Conservation (phyloP, 2,329 filamentous ascomycete species). For the Knufia petricola region DNA sequence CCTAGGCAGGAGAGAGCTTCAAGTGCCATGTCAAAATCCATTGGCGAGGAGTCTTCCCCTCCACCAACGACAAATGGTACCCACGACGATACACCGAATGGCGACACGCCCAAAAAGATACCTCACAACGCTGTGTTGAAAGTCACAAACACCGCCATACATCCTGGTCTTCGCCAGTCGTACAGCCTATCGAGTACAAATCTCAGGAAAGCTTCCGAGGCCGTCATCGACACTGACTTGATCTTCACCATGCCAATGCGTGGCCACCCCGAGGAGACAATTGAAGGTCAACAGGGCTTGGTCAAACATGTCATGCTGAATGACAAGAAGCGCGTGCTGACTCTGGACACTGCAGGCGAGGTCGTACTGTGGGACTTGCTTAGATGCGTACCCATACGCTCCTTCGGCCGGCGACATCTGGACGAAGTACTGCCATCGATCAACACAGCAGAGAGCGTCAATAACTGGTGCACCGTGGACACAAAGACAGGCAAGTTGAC, state of each 20-base stretch:
- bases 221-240: conserved; percentile 41
- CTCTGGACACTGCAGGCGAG: conserved; percentile 87
- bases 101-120: conserved; percentile 44
- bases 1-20: conserved; percentile 44
- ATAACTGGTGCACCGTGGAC: conserved; percentile 94
- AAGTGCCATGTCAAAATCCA: conserved; percentile 29
- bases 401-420: conserved; percentile 88
- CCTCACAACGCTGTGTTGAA: conserved; percentile 67
- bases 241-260: conserved; percentile 52
- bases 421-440: conserved; percentile 83
- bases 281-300: conserved; percentile 89
- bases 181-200: conserved; percentile 31
- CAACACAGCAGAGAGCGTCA: conserved; percentile 79
- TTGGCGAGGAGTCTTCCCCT: conserved; percentile 17
- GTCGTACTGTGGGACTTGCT: conserved; percentile 92
- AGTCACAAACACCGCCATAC: conserved; percentile 73
- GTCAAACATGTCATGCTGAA: conserved; percentile 90
- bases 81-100: conserved; percentile 12
- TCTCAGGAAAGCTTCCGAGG: conserved; percentile 49
- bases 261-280: conserved; percentile 63
- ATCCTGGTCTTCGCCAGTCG: conserved; percentile 46
- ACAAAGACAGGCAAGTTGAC: conserved; percentile 85
- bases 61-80: conserved; percentile 15
- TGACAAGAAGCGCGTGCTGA: conserved; percentile 79
- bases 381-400: conserved; percentile 77